Base-by-base conservation (phyloP, 768 basidiomycete species). In the Boletus rex-veris region DNA sequence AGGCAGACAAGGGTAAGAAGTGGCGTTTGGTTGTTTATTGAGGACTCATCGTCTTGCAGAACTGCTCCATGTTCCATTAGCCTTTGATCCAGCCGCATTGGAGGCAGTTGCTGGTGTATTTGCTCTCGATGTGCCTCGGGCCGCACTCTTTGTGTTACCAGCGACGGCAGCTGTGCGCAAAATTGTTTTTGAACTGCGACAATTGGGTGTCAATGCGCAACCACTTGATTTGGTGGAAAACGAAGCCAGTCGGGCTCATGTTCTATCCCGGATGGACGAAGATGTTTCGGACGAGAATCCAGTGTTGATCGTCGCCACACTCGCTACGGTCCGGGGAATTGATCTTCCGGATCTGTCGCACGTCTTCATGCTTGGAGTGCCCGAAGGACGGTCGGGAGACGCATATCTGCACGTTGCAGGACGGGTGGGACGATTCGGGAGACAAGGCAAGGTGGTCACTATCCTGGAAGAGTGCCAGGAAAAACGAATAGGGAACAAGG, bases 81-180 rank as follows among this genome's bases (percentile, higher is more conserved):
- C 80, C 15, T 79, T 86, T 58, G 79, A 82, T 61, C 75, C 78
- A 7, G 73, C 75, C 55, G 70, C 76, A 31, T 63, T 90, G 58
- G 89, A 91, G 64, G 84, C 84, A 3, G 76, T 91, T 45, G 88
- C 85, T 6, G 78, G 81, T 10, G 75, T 77, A 5, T 86, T 91
- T 65, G 89, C 88, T 16, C 64, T 89, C 18, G 87, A 89, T 50
- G 89, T 91, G 19, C 84, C 86, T 37, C 75, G 77, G 38, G 62
- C 81, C 12, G 89, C 81, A 18, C 72, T 91, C 16, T 73, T 91
- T n/a, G 83, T 89, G 16, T 64, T 91, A 36, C 84, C 84, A 4
- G 75, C 87, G 7, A 74, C 74, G 21, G 79, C 81, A 16, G 75
- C 86, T 0, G 79, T 90, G 19, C 77, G 77, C 45, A 80, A 84